Evolutionary conservation across 345 rosid species (phyloP).

Genomic region (Lepidium didymum): DNA sequence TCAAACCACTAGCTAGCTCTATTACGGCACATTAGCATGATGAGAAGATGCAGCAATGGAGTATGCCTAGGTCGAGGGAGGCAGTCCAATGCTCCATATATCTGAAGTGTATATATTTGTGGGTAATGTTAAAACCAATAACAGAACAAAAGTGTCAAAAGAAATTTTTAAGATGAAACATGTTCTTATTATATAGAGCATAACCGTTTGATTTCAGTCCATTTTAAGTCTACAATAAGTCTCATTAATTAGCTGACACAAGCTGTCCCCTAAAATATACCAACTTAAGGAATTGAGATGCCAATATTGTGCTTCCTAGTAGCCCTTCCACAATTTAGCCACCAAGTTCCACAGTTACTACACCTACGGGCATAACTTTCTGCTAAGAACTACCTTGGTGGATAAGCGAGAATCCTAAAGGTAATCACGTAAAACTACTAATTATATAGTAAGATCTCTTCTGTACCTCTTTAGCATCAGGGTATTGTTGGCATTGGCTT

Average conservation of each 20-base stretch:
- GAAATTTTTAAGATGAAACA: no score
- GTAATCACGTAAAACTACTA: not conserved
- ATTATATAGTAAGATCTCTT: not conserved
- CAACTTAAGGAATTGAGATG: not conserved
- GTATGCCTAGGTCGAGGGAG: not conserved
- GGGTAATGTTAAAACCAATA: not conserved
- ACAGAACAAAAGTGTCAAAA: not conserved
- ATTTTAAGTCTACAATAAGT: not conserved
- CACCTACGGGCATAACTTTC: not conserved
- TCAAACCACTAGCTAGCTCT: not conserved
- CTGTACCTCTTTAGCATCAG: constrained; percentile 44
- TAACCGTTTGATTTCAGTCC: not conserved
- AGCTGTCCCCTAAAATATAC: not conserved
- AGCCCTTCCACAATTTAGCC: not conserved
- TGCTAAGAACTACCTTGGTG: not conserved
- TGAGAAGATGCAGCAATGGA: not conserved
- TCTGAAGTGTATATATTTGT: constrained; percentile 3
- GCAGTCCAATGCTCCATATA: constrained; percentile 9
- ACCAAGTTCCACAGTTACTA: not conserved
- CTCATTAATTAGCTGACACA: not conserved
- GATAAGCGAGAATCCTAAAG: not conserved
- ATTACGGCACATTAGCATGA: constrained; percentile 8
- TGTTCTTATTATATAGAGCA: not conserved
- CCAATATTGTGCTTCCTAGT: not conserved
- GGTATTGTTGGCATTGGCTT: constrained; percentile 21